Conservation (phyloP, 495 filamentous ascomycete species). For the Penicillium crystallinum region DNA sequence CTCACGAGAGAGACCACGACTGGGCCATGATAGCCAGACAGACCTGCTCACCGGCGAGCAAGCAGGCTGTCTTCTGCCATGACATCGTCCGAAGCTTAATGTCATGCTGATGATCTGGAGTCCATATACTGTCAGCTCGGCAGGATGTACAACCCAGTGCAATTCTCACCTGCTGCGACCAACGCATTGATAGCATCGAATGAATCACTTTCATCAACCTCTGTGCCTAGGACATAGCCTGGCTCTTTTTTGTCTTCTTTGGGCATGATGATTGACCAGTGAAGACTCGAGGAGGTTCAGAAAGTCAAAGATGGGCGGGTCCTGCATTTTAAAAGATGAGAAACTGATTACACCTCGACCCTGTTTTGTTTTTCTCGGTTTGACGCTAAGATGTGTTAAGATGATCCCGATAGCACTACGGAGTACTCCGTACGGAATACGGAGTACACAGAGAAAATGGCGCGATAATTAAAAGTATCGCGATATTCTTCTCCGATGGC, state of each 20-base stretch:
- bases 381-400: not conserved
- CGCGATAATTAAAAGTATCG: slow-evolving; percentile 14
- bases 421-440: not conserved
- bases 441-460: not conserved
- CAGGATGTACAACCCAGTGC: not conserved
- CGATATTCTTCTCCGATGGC: slow-evolving; percentile 1
- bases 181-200: slow-evolving; percentile 22
- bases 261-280: slow-evolving; percentile 3
- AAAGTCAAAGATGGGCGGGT: not conserved
- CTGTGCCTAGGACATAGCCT: slow-evolving; percentile 4
- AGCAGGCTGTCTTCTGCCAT: slow-evolving; percentile 43
- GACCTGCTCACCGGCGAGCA: slow-evolving; percentile 43
- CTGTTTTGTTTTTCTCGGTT: not conserved
- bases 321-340: not conserved
- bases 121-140: not conserved
- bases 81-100: slow-evolving; percentile 46
- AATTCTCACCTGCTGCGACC: slow-evolving; percentile 19
- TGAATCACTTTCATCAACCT: slow-evolving; percentile 12
- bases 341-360: not conserved
- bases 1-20: slow-evolving; percentile 43
- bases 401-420: too few species aligned
- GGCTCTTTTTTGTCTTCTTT: slow-evolving; percentile 13
- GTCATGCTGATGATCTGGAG: slow-evolving; percentile 39
- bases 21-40: slow-evolving; percentile 49
- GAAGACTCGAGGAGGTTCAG: not conserved